These are phyloP conservation scores for Fereydounia khargensis DNA, from an alignment of 1,284 basidiomycete genomes.

Conservation along the genomic window DNA sequence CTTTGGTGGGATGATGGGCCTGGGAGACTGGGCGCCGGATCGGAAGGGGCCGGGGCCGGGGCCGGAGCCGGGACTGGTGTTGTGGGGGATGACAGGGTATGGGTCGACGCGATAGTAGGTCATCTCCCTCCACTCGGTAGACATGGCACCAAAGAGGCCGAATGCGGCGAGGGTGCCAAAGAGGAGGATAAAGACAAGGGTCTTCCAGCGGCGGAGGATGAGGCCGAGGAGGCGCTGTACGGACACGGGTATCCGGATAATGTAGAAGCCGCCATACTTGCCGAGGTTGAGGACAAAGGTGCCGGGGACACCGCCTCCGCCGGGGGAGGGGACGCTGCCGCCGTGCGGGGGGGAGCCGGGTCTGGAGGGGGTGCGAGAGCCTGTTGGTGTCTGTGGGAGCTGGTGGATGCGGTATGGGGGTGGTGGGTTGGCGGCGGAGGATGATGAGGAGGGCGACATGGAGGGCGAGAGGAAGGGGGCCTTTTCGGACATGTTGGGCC, in stretches of 20 bases:
- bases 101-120: conserved; percentile 55
- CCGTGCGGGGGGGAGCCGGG: conserved; percentile 45
- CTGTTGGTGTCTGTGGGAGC: conserved; percentile 41
- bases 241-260: conserved; percentile 34
- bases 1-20: conserved; percentile 42
- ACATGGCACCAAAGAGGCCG: conserved; percentile 50
- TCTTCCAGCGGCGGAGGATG: conserved; percentile 50
- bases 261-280: conserved; percentile 45
- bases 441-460: conserved; percentile 42
- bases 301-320: conserved; percentile 33
- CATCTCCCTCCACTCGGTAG: conserved; percentile 56
- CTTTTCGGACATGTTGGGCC: conserved; percentile 40
- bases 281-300: conserved; percentile 48
- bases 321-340: conserved; percentile 36
- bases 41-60: conserved; percentile 22
- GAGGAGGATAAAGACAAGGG: conserved; percentile 41
- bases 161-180: conserved; percentile 44
- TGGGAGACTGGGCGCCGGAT: conserved; percentile 12
- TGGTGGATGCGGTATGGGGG: conserved; percentile 50
- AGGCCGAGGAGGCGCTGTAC: conserved; percentile 35
- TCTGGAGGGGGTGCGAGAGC: conserved; percentile 36
- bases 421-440: conserved; percentile 40
- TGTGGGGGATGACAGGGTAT: conserved; percentile 43
- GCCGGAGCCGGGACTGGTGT: background rate
- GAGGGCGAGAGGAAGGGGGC: conserved; percentile 34